These are phyloP conservation scores for Malassezia globosa DNA, from an alignment of 1,284 basidiomycete genomes.

Conservation along the genomic window DNA sequence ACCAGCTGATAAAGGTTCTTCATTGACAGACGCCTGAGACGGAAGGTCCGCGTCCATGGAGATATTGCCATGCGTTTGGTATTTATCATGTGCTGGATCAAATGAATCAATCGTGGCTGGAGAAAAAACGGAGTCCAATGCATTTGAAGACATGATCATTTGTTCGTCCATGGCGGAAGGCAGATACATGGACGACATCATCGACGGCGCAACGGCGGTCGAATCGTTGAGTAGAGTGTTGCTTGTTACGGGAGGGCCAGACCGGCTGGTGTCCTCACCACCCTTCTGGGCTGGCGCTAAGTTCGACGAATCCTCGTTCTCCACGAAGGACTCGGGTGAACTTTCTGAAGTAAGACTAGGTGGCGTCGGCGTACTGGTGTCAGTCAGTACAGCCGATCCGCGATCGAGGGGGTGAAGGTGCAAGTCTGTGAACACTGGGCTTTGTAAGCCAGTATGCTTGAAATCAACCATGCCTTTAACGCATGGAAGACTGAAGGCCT, in stretches of 20 bases:
- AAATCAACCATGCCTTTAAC: slow-evolving; percentile 9
- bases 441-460: not conserved
- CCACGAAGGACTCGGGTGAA: slow-evolving; percentile 14
- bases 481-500: slow-evolving; percentile 3
- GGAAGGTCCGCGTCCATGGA: not conserved
- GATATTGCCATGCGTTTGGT: not conserved
- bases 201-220: not conserved
- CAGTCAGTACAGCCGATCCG: not conserved
- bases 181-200: not conserved
- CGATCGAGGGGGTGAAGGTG: not conserved
- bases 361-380: slow-evolving; percentile 11
- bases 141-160: not conserved
- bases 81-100: not conserved
- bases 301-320: slow-evolving; percentile 4
- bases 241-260: not conserved
- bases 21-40: not conserved
- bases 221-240: slow-evolving; percentile 3
- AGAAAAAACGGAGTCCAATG: too few relatives aligned
- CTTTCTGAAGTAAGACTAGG: slow-evolving; percentile 15
- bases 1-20: not conserved
- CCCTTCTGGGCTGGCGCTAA: not conserved
- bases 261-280: not conserved
- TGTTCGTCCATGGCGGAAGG: not conserved
- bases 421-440: not conserved
- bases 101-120: not conserved